Base-by-base conservation (phyloP, 768 basidiomycete species). In the Rhodotorula taiwanensis region DNA sequence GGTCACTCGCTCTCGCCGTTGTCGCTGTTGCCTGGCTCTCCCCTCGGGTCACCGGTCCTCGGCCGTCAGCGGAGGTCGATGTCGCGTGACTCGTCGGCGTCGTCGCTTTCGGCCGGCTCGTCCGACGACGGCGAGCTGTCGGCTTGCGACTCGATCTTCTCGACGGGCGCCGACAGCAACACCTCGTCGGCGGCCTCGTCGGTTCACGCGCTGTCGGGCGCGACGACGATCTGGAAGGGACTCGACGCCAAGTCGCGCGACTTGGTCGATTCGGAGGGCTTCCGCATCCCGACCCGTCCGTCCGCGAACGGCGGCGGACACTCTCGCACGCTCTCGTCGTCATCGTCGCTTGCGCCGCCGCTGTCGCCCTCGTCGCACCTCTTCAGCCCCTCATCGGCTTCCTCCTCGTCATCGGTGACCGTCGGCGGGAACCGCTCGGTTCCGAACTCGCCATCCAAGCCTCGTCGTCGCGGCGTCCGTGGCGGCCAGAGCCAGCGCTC, bases 371-470 rank as follows among this genome's bases (percentile, higher is more conserved):
- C 58, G 16, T 48, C 48, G 13, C 20, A 15, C 28, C 49, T 28
- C 30, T 30, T 41, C 49, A 41, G 50, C 50, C n/a, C 55, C 30
- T 25, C 58, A 5, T 39, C 36, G 36, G 36, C 36, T 16, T 39
- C 36, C 9, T 39, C 36, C 10, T 10, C 36, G 10, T 21, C 39
- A 2, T 36, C 21, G 5, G 25, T 47, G 15, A 16, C 55, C 25
- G 55, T 30, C 33, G 53, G 52, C 18, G 60, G 36, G 9, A 39
- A 39, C 36, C 67, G 67, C 18, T 65, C 60, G 16, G 52, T 52
- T n/a, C 63, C 67, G 33, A 50, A 50, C 30, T 64, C 60, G 27
- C 67, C 67, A 8, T 61, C 67, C 43, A 69, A 69, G 57, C 67
- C 67, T 5, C 63, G 67, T 6, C 67, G 67, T 14, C 63, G 67